A percentile compares a stretch with the other conserved stretches of the same genome.
Conservation (phyloP, 768 basidiomycete genomes). For the Sistotremastrum suecicum region DNA sequence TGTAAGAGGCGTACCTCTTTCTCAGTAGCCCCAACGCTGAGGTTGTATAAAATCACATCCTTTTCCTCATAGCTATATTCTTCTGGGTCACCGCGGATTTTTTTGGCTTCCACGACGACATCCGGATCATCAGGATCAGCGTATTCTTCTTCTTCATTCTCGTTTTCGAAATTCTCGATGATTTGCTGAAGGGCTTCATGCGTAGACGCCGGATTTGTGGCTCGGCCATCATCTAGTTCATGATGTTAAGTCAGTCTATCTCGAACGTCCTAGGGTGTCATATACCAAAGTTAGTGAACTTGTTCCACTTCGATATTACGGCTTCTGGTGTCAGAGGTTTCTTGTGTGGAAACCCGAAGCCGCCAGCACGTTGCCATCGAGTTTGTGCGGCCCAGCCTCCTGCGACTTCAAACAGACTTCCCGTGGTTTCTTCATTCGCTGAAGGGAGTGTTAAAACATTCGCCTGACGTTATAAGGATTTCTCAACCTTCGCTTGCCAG, state of each 20-base stretch:
- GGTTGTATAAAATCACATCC: constrained; percentile 89
- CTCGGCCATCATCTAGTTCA: constrained; percentile 54
- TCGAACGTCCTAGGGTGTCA: constrained; percentile 1
- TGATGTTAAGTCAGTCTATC: constrained; percentile 1
- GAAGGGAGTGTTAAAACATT: background rate
- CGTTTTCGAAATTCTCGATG: constrained; percentile 45
- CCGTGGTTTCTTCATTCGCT: constrained; percentile 63
- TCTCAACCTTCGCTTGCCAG: constrained; percentile 57
- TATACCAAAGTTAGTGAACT: constrained; percentile 75
- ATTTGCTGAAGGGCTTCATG: constrained; percentile 64
- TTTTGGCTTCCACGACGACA: constrained; percentile 74
- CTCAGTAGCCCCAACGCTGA: constrained; percentile 88
- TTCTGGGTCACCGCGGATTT: constrained; percentile 32
- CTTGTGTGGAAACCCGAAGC: constrained; percentile 76
- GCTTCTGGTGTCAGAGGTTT: constrained; percentile 67
- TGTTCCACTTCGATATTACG: constrained; percentile 63
- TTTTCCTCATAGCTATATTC: constrained; percentile 73
- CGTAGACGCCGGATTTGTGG: constrained; percentile 66
- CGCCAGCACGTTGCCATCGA: constrained; percentile 85
- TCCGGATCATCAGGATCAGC: constrained; percentile 72
- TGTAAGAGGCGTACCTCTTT: constrained; percentile 31
- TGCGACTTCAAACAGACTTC: constrained; percentile 69
- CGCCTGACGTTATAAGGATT: background rate
- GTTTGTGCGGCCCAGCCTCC: constrained; percentile 90
- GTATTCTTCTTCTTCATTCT: constrained; percentile 25